phyloP scores from a whole-genome alignment of 108 stramenopile species.

The Chaetoceros muelleri region DNA sequence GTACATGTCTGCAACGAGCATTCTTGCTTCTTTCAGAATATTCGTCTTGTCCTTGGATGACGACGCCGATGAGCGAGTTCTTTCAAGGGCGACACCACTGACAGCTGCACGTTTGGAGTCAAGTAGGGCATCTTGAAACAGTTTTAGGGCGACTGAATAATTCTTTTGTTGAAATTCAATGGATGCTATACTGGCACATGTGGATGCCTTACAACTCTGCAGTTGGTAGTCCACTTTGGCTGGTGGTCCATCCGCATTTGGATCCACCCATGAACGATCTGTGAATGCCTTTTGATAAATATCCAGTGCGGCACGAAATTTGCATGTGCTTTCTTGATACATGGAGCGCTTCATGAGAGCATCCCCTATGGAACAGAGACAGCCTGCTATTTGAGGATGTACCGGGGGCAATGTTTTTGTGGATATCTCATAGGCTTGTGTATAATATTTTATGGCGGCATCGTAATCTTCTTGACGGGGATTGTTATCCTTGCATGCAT shows the following conservation, averaged over 20 bases:
- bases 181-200: background rate
- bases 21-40: background rate
- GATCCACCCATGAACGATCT: background rate
- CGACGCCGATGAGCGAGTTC: background rate
- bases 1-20: background rate
- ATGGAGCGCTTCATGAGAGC: background rate
- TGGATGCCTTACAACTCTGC: background rate
- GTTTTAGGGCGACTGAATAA: background rate
- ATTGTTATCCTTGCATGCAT: background rate
- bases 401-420: background rate
- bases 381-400: background rate
- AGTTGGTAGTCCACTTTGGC: background rate
- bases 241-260: background rate
- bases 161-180: background rate
- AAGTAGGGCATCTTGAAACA: background rate
- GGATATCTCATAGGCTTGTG: background rate
- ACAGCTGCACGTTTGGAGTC: background rate
- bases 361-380: background rate
- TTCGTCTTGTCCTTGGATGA: background rate
- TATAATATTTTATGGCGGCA: background rate
- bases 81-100: too few species aligned
- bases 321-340: background rate
- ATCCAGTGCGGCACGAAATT: background rate
- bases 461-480: conserved; percentile 1
- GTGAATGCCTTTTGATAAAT: background rate